These are phyloP conservation scores for Trichoderma orchidacearum DNA, from an alignment of 495 filamentous ascomycete species.

Conservation along the genomic window DNA sequence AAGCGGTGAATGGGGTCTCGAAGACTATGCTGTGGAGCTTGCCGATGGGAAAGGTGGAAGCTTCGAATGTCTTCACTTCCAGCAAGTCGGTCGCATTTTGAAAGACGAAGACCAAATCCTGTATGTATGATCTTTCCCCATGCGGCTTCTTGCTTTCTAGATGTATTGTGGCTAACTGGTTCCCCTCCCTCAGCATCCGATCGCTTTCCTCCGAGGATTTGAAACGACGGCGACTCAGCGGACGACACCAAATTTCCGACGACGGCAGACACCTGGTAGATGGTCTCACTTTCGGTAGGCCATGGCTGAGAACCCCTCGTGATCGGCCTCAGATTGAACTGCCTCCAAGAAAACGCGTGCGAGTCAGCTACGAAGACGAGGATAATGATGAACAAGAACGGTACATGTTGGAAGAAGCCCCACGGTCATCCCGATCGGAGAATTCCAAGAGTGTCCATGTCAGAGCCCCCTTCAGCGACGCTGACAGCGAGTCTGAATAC, in stretches of 20 bases:
- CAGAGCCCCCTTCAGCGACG: constrained; percentile 8
- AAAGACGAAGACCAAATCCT: constrained; percentile 76
- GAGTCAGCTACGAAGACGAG: constrained; percentile 32
- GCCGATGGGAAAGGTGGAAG: constrained; percentile 35
- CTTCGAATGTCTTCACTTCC: constrained; percentile 87
- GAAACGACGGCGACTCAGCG: constrained; percentile 57
- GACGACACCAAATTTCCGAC: constrained; percentile 68
- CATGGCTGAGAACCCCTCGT: constrained; percentile 41
- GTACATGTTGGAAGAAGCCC: constrained; percentile 20
- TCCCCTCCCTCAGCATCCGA: constrained; percentile 48
- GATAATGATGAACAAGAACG: constrained; percentile 13
- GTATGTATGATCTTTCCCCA: constrained; percentile 33
- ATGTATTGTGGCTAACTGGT: constrained; percentile 2
- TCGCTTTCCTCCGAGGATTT: constrained; percentile 65
- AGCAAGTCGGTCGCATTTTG: constrained; percentile 52
- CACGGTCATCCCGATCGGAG: background rate
- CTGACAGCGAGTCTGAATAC: constrained; percentile 13
- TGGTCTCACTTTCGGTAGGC: constrained; percentile 76
- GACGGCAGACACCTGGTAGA: constrained; percentile 80
- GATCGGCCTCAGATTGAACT: constrained; percentile 59
- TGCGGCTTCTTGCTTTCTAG: background rate
- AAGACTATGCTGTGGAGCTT: constrained; percentile 85
- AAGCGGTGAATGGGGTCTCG: constrained; percentile 70
- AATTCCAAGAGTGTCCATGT: background rate
- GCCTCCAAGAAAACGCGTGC: constrained; percentile 60